A percentile compares a stretch with the other conserved stretches of the same genome.
phyloP scores from a whole-genome alignment of 1,284 basidiomycete genomes.

The Cutaneotrichosporon sp. region DNA sequence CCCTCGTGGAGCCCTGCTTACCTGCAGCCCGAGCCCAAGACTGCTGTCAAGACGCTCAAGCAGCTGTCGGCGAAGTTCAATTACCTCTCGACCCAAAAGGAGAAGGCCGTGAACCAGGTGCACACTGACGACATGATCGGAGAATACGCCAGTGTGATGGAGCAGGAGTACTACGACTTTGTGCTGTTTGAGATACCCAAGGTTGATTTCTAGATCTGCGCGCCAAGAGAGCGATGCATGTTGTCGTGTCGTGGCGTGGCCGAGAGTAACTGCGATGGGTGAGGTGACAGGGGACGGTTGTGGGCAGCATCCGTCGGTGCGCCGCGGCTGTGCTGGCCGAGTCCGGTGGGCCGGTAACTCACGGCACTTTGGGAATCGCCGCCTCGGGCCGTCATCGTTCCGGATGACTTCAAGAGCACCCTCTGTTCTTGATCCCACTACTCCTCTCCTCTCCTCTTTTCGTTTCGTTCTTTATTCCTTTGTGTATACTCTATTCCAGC shows the following conservation, averaged over 20 bases:
- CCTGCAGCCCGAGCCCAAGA: conserved; percentile 76
- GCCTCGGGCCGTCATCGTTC: not conserved
- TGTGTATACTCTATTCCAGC: too few species aligned
- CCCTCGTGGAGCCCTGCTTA: too few species aligned
- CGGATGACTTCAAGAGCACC: not conserved
- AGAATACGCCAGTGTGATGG: conserved; percentile 84
- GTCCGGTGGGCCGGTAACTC: not conserved
- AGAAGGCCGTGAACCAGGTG: conserved; percentile 34
- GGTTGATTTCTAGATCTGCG: conserved; percentile 27
- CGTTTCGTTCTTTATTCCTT: not conserved
- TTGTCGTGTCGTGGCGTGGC: conserved; percentile 11
- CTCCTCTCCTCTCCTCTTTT: not conserved
- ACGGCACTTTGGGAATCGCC: too few species aligned
- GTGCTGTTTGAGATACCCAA: conserved; percentile 65
- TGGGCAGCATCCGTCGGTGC: too few species aligned
- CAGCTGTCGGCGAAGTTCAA: conserved; percentile 70
- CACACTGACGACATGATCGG: conserved; percentile 57
- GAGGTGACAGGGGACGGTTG: too few species aligned
- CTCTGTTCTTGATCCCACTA: not conserved
- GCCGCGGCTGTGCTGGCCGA: too few species aligned
- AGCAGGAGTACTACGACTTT: conserved; percentile 91
- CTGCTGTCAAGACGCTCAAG: conserved; percentile 70
- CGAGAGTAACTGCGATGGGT: too few species aligned
- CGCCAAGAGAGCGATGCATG: conserved; percentile 11
- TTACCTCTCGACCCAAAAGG: conserved; percentile 57